These are phyloP conservation scores for Suhomyces guaymorum DNA, from an alignment of 1,139 yeast species.

Conservation along the genomic window DNA sequence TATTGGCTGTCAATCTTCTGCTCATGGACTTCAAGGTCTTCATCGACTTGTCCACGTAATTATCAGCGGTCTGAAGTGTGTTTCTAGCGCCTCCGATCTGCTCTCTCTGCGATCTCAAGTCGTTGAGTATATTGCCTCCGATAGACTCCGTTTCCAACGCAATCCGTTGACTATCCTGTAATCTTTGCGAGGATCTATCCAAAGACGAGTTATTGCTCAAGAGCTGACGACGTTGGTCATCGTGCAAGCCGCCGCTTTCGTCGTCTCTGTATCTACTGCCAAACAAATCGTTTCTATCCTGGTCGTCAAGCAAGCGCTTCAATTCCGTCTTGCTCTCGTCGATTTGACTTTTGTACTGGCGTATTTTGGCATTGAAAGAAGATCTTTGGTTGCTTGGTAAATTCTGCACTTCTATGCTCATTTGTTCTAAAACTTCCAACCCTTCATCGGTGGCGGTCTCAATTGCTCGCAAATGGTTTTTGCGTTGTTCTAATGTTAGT, in stretches of 20 bases:
- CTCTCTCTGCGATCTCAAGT: constrained; percentile 89
- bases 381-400: constrained; percentile 73
- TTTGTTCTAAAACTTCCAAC: constrained; percentile 75
- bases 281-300: constrained; percentile 66
- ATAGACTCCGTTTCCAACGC: constrained; percentile 91
- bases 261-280: constrained; percentile 50
- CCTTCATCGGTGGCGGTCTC: constrained; percentile 78
- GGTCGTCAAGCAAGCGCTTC: constrained; percentile 55
- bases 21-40: constrained; percentile 91
- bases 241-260: constrained; percentile 45
- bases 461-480: constrained; percentile 54
- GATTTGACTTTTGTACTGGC: constrained; percentile 64
- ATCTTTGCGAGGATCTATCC: constrained; percentile 79
- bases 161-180: constrained; percentile 83
- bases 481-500: constrained; percentile 27
- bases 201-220: constrained; percentile 77
- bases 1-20: constrained; percentile 91
- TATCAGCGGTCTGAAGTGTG: constrained; percentile 86
- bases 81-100: constrained; percentile 83
- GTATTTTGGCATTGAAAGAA: constrained; percentile 65
- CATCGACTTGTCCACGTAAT: constrained; percentile 86
- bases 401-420: constrained; percentile 78
- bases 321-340: constrained; percentile 58
- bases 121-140: constrained; percentile 89
- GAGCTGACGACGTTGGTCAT: constrained; percentile 79